Percentiles rank a stretch among this genome's conserved stretches.
These are phyloP conservation scores for Paecilomyces formosus DNA, from an alignment of 2,329 filamentous ascomycete species.

Conservation along the genomic window DNA sequence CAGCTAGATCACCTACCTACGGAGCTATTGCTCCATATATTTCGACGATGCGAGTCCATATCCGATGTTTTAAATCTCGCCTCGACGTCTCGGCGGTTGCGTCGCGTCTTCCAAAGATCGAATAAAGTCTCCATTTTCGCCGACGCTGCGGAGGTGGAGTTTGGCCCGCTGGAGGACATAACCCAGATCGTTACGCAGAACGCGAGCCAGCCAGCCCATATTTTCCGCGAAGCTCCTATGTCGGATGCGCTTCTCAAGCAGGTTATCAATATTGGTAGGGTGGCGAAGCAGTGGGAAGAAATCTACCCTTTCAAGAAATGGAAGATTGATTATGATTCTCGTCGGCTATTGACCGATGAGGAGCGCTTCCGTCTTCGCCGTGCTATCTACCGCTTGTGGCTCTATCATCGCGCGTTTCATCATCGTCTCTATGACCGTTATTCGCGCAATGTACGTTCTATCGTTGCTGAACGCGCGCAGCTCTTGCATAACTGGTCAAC, in stretches of 20 bases:
- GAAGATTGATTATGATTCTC: constrained; percentile 49
- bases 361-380: constrained; percentile 49
- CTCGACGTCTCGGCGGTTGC: constrained; percentile 48
- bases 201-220: constrained; percentile 50
- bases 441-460: constrained; percentile 38
- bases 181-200: constrained; percentile 56
- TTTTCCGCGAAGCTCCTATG: constrained; percentile 45
- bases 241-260: constrained; percentile 50
- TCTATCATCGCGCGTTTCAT: constrained; percentile 54
- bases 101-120: constrained; percentile 44
- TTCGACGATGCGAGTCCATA: constrained; percentile 45
- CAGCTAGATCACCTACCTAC: constrained; percentile 48
- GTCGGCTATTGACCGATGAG: constrained; percentile 43
- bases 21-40: constrained; percentile 53
- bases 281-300: constrained; percentile 52
- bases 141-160: constrained; percentile 47
- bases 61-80: constrained; percentile 48
- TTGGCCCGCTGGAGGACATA: constrained; percentile 52
- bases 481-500: constrained; percentile 55
- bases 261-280: constrained; percentile 45
- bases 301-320: constrained; percentile 59
- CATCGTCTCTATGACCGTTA: constrained; percentile 44
- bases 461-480: constrained; percentile 45
- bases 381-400: constrained; percentile 55
- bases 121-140: constrained; percentile 50